Evolutionary conservation across 2,329 filamentous ascomycete species (phyloP), one percentile per base, ranked within the genome.

Genomic region (Fusarium bactridioides): DNA sequence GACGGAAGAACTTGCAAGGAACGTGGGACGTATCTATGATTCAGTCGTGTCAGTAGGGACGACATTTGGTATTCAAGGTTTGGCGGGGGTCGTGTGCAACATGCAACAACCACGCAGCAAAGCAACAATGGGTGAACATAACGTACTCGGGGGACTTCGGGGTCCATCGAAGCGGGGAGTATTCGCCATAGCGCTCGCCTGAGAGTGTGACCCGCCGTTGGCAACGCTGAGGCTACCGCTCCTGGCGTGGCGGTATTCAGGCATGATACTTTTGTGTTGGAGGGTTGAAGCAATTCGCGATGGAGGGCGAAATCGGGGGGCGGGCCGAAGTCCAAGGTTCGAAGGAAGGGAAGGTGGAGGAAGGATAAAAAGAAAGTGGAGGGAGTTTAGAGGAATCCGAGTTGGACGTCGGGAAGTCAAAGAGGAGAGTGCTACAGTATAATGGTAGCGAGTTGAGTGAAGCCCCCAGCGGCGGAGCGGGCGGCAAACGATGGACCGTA

Each of bases 1-100:
- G 94, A 60, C 94, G 92, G 84, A 96, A 99, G 92, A 99, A 99
- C 87, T 98, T 98, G 92, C 96, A 99, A 43, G 96, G 96, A 48
- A 99, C 96, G 85, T 98, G 96, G 70, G 95, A 93, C 23, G 96
- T 97, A 83, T 97, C 95, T 98, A 73, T 67, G 71, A 72, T 64
- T 63, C 70, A 74, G 48, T 58, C 51, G 70, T 67, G 72, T 78
- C 70, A 78, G 77, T 71, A 58, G 47, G 65, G 57, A 61, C 63
- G 54, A 59, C 56, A 69, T 73, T 35, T 50, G 31, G 41, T 43
- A 62, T 40, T 73, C 53, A 57, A 73, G 57, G 57, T 61, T 69
- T 61, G 68, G 67, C 67, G 68, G 75, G 73, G 73, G 69, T 73
- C 71, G 75, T 75, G 72, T 76, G 75, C 74, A 73, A 76, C 76